Evolutionary conservation across 371 early-diverging fungal genomes (phyloP).

Genomic region (Cokeromyces recurvatus): DNA sequence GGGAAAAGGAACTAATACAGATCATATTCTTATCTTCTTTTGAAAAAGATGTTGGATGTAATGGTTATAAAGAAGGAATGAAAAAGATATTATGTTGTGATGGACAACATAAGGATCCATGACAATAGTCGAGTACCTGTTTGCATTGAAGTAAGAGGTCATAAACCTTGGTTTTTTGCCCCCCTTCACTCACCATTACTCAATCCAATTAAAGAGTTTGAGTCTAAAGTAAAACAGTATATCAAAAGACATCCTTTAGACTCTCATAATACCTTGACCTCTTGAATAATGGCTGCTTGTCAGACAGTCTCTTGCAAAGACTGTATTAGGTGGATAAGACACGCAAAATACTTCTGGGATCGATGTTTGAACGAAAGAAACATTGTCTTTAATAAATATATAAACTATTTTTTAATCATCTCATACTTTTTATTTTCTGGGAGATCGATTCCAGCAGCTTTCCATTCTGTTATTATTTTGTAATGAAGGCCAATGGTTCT

Average conservation of each 20-base stretch:
- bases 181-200: slow-evolving; percentile 14
- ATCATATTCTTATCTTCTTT: slow-evolving; percentile 9
- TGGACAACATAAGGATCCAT: slow-evolving; percentile 14
- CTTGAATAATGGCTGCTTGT: slow-evolving; percentile 5
- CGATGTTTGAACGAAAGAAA: slow-evolving; percentile 1
- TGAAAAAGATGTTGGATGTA: slow-evolving; percentile 8
- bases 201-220: slow-evolving; percentile 11
- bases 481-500: too few relatives aligned
- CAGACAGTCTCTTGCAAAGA: slow-evolving; percentile 7
- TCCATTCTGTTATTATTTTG: too few relatives aligned
- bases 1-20: slow-evolving; percentile 11
- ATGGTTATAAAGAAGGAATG: slow-evolving; percentile 11
- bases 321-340: slow-evolving; percentile 7
- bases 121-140: slow-evolving; percentile 4
- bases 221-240: slow-evolving; percentile 10
- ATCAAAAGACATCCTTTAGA: slow-evolving; percentile 12
- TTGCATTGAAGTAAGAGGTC: slow-evolving; percentile 6
- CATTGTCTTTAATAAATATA: slow-evolving; percentile 1
- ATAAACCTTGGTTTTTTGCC: slow-evolving; percentile 9
- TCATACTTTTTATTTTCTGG: too few relatives aligned
- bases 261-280: slow-evolving; percentile 8
- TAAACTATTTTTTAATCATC: too few relatives aligned
- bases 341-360: slow-evolving; percentile 1
- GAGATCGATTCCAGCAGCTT: too few relatives aligned
- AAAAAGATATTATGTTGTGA: slow-evolving; percentile 15